These are phyloP conservation scores for Alnus rubra DNA, from an alignment of 306 rosid species.

Conservation along the genomic window DNA sequence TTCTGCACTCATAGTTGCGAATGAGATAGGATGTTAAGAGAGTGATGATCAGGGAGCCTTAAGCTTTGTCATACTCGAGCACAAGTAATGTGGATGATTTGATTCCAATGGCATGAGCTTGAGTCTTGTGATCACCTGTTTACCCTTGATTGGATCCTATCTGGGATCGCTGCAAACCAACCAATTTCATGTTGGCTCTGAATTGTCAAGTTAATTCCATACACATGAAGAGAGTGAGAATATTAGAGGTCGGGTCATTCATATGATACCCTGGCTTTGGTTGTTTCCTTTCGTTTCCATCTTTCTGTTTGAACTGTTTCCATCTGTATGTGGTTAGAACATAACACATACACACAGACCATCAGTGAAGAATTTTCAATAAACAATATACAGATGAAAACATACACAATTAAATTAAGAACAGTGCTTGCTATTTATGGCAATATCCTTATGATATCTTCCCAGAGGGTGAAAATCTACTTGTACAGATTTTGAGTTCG, in stretches of 20 bases:
- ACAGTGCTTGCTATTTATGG: background rate
- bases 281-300: constrained; percentile 7
- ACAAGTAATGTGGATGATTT: constrained; percentile 7
- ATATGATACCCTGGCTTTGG: background rate
- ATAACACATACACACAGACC: background rate
- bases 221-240: background rate
- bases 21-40: constrained; percentile 3
- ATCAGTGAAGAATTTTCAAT: background rate
- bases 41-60: constrained; percentile 11
- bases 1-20: background rate
- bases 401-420: background rate
- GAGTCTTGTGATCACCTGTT: constrained; percentile 9
- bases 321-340: background rate
- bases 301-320: background rate
- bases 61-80: background rate
- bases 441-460: background rate
- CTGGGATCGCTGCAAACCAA: constrained; percentile 15
- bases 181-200: constrained; percentile 8
- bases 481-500: constrained; percentile 9
- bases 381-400: background rate
- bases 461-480: background rate
- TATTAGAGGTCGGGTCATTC: background rate
- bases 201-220: background rate
- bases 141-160: constrained; percentile 11
- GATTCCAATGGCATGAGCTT: constrained; percentile 7